Base-by-base conservation (phyloP, 257 asterid genomes). In the Lavandula angustifolia region DNA sequence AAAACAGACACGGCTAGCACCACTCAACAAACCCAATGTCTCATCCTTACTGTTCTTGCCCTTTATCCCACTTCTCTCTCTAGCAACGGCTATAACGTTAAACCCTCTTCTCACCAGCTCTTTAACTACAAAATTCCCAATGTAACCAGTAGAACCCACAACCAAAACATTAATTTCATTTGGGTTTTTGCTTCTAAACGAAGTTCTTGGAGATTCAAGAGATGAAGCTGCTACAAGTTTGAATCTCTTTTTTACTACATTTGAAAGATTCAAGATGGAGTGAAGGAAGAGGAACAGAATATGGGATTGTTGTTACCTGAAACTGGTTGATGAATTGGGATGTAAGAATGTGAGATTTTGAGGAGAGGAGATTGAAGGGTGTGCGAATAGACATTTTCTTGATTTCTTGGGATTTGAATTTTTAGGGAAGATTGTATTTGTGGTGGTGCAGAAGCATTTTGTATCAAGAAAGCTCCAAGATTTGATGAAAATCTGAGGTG, bases 71-170 rank as follows among this genome's bases (percentile, higher is more conserved):
- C 96, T 92, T 58, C 49, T 87, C 66, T 89, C 99, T 71, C 97
- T 85, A 4, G 96, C 95, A 64, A 89, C 52, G 27, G 96, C 94
- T 17, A 84, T 87, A 1, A 92, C 99, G 73, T 87, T 92, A 17
- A 85, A 89, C 73, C 96, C 97, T 67, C 97, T 87, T n/a, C 72
- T 76, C 27, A 81, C 76, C 6, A 92, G 63, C 81, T 92, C 95
- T 49, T 73, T 76, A 37, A 86, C 96, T 18, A 87, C 96, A 80
- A 85, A 89, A 54, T 84, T 92, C 16, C 99, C 99, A 65, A 92
- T 89, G 55, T 92, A 92, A 48, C 97, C 96, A 14, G 99, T 92
- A 32, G 99, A 85, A 31, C 99, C 97, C 74, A 85, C 96, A 18
- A 87, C 94, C 64, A 89, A 64, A 62, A 92, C 84, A 41, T 85